Base-by-base conservation (phyloP, 495 filamentous ascomycete species). In the Chaetomium cochliodes region DNA sequence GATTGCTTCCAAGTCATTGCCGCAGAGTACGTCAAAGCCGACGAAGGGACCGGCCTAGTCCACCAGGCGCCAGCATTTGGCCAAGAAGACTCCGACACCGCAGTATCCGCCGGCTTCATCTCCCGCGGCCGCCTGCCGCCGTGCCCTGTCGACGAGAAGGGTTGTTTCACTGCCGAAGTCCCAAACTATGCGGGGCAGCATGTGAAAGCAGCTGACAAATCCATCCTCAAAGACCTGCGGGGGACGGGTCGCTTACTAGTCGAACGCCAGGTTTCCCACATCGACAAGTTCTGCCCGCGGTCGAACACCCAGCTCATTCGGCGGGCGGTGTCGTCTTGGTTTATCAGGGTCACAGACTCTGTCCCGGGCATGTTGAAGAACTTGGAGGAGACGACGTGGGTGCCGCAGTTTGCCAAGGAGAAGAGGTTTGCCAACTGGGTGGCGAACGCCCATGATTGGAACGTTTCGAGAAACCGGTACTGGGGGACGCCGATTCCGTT, bases 231-330 rank as follows among this genome's bases (percentile, higher is more conserved):
- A 72, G 76, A 91, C 65, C 78, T 97, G 26, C 92, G 92, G 74
- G 84, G 81, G 39, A 86, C 79, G 46, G 90, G 88, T 25, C 86
- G 92, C 41, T 67, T 97, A 49, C 81, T 97, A 23, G 89, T 93
- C 33, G 91, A 96, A 61, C 87, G 88, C 46, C 90, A 93, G 75
- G 85, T 96, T 58, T 92, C 82, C 71, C 92, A 97, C 79, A 91
- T 89, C 64, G 93, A 96, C 74, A 91, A 91, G n/a, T 92, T 91
- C 80, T 97, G 92, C 76, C 92, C 89, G 84, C 85, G 92, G 30
- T 96, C 91, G 15, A 91, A 97, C 70, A 96, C 91, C 6, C 92
- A 92, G 12, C 80, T 97, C 63, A 96, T 96, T 69, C 92, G 96
- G 72, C 85, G 88, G 46, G 91, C 92, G 28, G 92, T 97, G 23